These are phyloP conservation scores for Macadamia integrifolia DNA, from an alignment of 164 flowering plant species.

Conservation along the genomic window DNA sequence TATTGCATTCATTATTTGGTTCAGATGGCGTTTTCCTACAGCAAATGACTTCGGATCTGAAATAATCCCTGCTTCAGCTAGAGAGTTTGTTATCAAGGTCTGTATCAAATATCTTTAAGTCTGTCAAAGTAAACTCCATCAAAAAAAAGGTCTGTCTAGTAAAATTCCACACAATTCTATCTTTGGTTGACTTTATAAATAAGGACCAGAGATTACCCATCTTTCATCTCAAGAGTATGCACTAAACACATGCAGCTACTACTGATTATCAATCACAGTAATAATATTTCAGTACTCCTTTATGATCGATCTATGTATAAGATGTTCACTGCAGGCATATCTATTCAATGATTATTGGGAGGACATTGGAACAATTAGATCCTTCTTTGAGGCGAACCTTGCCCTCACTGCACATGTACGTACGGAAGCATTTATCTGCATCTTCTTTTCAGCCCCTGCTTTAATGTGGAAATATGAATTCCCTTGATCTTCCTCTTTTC, in stretches of 20 bases:
- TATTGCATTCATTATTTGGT: slow-evolving; percentile 13
- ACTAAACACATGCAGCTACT: slow-evolving; percentile 1
- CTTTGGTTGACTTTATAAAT: background rate
- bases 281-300: background rate
- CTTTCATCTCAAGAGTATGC: background rate
- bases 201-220: background rate
- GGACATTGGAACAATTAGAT: slow-evolving; percentile 96
- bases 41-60: slow-evolving; percentile 97
- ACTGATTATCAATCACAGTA: background rate
- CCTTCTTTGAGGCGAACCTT: slow-evolving; percentile 94
- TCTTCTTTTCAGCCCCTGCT: background rate
- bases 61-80: slow-evolving; percentile 89
- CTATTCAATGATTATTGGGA: slow-evolving; percentile 97
- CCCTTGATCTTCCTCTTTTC: background rate
- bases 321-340: slow-evolving; percentile 64
- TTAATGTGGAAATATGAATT: too few relatives aligned
- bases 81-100: slow-evolving; percentile 64
- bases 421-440: background rate
- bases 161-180: background rate
- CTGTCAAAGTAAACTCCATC: background rate
- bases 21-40: slow-evolving; percentile 94
- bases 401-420: slow-evolving; percentile 92
- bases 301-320: slow-evolving; percentile 6
- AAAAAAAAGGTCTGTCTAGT: background rate
- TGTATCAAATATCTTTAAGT: slow-evolving; percentile 2